phyloP scores from a whole-genome alignment of 1,139 yeast genomes.

The Lodderomyces orthopsilosis region DNA sequence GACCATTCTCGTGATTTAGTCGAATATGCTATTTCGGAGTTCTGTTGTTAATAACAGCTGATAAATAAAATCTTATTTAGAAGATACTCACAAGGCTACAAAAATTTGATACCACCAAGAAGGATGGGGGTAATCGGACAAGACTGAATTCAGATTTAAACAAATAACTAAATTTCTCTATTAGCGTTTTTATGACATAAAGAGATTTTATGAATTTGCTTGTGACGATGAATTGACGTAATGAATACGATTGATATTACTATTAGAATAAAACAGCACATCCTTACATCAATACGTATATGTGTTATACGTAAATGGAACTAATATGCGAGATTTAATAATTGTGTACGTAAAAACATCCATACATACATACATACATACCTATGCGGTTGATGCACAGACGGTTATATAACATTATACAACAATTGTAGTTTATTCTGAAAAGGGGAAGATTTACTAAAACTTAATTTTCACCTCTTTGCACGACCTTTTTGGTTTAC shows the following conservation, averaged over 20 bases:
- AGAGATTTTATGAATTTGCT: no score
- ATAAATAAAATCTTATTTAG: no score
- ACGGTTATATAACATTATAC: no score
- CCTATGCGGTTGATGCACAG: not conserved
- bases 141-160: no score
- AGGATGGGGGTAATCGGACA: no score
- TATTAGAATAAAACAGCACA: not conserved
- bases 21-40: not conserved
- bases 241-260: no score
- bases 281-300: not conserved
- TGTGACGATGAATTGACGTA: no score
- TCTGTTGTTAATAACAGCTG: not conserved
- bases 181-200: no score
- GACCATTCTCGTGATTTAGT: not conserved
- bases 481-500: not conserved
- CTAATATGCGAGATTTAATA: not conserved
- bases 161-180: no score
- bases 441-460: not conserved
- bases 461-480: not conserved
- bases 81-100: no score
- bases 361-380: slow-evolving; percentile 3
- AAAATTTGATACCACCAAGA: no score
- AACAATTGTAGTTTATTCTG: not conserved
- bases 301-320: not conserved
- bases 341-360: no score